phyloP scores from a whole-genome alignment of 2,329 filamentous ascomycete species.

The Epicoccum sorghinum region DNA sequence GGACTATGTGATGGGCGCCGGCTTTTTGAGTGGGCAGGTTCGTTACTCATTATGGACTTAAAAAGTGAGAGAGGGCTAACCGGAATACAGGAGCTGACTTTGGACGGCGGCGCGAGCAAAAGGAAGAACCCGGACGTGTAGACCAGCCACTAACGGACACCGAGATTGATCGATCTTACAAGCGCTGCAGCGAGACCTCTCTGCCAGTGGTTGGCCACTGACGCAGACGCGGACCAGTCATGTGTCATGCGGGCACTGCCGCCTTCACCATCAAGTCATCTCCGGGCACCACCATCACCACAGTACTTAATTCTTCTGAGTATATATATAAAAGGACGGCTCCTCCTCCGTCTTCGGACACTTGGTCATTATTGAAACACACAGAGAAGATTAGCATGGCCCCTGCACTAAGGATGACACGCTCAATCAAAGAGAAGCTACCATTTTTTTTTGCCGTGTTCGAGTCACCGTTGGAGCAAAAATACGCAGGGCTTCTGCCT shows the following conservation, averaged over 20 bases:
- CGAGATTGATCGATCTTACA: not conserved
- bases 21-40: slow-evolving; percentile 48
- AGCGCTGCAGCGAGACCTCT: too few species aligned
- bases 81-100: slow-evolving; percentile 21
- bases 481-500: too few species aligned
- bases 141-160: not conserved
- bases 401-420: slow-evolving; percentile 90
- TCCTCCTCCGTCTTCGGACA: not conserved
- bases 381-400: slow-evolving; percentile 55
- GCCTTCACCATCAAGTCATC: not conserved
- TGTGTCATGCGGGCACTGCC: slow-evolving; percentile 3
- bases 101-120: slow-evolving; percentile 31
- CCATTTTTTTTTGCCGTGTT: slow-evolving; percentile 32
- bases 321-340: not conserved
- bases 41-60: slow-evolving; percentile 28
- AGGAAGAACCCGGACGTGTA: slow-evolving; percentile 29
- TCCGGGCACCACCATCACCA: too few species aligned
- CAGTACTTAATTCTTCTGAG: too few species aligned
- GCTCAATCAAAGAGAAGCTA: slow-evolving; percentile 43
- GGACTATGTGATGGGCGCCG: slow-evolving; percentile 49
- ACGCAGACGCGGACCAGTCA: not conserved
- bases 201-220: not conserved
- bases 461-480: too few species aligned
- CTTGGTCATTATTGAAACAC: slow-evolving; percentile 34
- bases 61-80: not conserved